Conservation (phyloP, 179 eudicot species). For the Beta lomatogona region DNA sequence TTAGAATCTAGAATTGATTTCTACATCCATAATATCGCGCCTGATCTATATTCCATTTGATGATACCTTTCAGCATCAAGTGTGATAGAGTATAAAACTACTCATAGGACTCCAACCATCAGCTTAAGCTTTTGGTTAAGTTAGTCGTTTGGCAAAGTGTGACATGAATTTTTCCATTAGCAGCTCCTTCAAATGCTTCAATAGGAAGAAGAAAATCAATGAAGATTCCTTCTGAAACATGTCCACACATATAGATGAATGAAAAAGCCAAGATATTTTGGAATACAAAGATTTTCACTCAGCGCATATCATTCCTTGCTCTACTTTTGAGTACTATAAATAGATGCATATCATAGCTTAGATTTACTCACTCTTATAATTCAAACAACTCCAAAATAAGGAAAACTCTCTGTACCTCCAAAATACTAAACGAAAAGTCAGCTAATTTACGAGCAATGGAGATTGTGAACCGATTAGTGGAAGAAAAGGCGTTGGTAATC, state of each 20-base stretch:
- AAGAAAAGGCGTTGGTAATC: conserved; percentile 33
- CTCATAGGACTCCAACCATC: too few species aligned
- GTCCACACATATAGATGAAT: too few species aligned
- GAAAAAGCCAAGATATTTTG: background rate
- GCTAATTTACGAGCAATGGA: conserved; percentile 21
- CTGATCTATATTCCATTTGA: background rate
- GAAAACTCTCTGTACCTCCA: background rate
- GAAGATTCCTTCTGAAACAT: background rate
- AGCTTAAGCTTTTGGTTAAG: too few species aligned
- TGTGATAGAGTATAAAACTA: too few species aligned
- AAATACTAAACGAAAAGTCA: background rate
- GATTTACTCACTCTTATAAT: background rate
- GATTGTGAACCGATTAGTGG: conserved; percentile 30
- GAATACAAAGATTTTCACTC: background rate
- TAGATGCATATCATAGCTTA: background rate
- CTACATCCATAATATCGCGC: background rate
- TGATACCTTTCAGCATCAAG: background rate
- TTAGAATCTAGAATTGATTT: background rate
- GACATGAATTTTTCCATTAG: background rate
- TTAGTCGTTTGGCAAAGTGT: too few species aligned
- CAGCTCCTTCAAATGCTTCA: background rate
- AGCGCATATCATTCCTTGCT: background rate
- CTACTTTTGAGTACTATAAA: background rate
- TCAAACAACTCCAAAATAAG: background rate
- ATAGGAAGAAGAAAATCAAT: background rate